phyloP scores from a whole-genome alignment of 495 filamentous ascomycete species.

The Xylaria intraflava region DNA sequence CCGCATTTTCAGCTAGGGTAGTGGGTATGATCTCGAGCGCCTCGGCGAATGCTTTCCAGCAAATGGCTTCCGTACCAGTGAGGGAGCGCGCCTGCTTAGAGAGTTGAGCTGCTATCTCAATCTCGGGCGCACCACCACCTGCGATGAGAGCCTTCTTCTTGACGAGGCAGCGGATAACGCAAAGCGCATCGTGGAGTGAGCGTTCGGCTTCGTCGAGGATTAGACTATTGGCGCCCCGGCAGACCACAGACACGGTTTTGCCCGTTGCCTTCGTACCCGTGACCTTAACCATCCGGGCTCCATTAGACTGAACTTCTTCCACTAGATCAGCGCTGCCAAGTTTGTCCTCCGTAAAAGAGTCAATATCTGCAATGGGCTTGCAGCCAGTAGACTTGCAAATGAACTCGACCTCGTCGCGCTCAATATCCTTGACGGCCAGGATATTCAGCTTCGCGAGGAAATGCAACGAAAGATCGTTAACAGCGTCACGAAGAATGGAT shows the following conservation, averaged over 20 bases:
- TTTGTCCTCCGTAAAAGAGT: conserved; percentile 98
- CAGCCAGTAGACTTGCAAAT: conserved; percentile 97
- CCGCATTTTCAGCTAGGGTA: conserved; percentile 94
- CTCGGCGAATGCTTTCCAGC: conserved; percentile 97
- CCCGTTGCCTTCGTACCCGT: conserved; percentile 76
- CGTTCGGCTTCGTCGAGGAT: conserved; percentile 97
- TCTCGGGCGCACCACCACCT: conserved; percentile 91
- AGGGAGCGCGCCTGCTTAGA: conserved; percentile 73
- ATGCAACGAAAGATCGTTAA: conserved; percentile 94
- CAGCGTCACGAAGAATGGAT: conserved; percentile 92
- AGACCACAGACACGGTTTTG: conserved; percentile 89
- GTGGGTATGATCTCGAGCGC: conserved; percentile 97
- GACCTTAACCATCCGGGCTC: conserved; percentile 88
- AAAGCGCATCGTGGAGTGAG: conserved; percentile 91
- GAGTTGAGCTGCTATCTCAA: conserved; percentile 81
- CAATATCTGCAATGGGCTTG: conserved; percentile 97
- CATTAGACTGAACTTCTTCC: conserved; percentile 82
- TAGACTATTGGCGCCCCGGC: conserved; percentile 86
- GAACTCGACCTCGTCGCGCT: conserved; percentile 97
- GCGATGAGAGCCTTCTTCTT: conserved; percentile 98
- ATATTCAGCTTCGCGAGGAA: conserved; percentile 97
- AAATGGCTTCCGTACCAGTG: conserved; percentile 88
- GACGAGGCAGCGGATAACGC: conserved; percentile 93
- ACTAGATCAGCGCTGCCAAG: conserved; percentile 92
- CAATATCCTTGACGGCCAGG: conserved; percentile 91